Evolutionary conservation across 306 rosid genomes (phyloP).

Genomic region (Prunus salicina): DNA sequence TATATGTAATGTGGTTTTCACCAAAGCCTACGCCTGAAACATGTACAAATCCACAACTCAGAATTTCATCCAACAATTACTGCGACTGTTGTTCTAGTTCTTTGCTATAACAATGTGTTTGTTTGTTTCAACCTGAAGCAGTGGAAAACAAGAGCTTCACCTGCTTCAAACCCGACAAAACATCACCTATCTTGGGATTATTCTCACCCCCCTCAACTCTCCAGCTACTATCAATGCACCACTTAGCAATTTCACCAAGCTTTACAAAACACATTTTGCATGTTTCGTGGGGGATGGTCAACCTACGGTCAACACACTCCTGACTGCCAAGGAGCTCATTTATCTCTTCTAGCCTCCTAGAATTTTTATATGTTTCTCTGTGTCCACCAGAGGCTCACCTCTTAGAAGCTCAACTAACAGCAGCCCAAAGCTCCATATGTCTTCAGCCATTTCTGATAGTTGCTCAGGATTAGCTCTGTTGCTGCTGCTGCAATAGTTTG

Average conservation of each 20-base stretch:
- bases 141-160: constrained; percentile 17
- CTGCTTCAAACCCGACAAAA: not conserved
- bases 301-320: not conserved
- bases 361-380: not conserved
- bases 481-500: constrained; percentile 8
- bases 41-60: too few relatives aligned
- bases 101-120: too few relatives aligned
- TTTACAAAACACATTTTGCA: not conserved
- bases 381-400: not conserved
- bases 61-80: too few relatives aligned
- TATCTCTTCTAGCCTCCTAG: not conserved
- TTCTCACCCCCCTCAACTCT: not conserved
- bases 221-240: not conserved
- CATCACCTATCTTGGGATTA: not conserved
- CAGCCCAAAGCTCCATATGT: not conserved
- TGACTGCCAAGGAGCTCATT: not conserved
- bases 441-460: constrained; percentile 6
- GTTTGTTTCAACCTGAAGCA: not conserved
- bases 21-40: too few relatives aligned
- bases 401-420: not conserved
- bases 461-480: not conserved
- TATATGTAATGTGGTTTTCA: too few relatives aligned
- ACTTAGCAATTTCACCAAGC: constrained; percentile 9
- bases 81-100: too few relatives aligned
- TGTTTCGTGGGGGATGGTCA: not conserved